phyloP scores from a whole-genome alignment of 164 flowering plant genomes.

The Saururus chinensis region DNA sequence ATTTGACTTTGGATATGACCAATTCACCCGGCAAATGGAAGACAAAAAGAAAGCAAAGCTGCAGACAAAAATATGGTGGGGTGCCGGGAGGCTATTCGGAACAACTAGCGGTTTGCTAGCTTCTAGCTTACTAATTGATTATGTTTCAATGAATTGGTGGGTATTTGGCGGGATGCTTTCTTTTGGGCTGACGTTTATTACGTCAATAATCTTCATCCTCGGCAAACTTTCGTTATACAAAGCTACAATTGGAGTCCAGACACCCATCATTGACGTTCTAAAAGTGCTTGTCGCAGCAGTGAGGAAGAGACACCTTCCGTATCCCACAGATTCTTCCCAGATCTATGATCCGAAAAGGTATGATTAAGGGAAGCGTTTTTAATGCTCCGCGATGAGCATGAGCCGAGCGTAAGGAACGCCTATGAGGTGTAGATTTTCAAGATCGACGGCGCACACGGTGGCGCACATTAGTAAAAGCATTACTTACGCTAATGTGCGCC shows the following conservation, averaged over 20 bases:
- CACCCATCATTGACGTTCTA: background rate
- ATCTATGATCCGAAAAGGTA: background rate
- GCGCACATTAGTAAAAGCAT: no score
- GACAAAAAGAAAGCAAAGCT: background rate
- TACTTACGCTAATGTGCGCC: no score
- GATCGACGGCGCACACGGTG: no score
- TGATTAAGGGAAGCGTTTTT: no score
- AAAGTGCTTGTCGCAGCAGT: background rate
- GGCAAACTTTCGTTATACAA: background rate
- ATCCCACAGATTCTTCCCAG: background rate
- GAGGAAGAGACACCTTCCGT: background rate
- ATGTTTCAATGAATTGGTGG: constrained; percentile 3
- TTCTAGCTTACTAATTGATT: background rate
- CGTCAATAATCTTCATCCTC: constrained; percentile 3
- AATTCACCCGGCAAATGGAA: constrained; percentile 3
- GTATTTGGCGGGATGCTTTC: constrained; percentile 4
- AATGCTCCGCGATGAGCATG: no score
- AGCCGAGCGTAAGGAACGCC: no score
- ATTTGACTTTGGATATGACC: constrained; percentile 9
- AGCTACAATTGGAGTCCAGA: constrained; percentile 3
- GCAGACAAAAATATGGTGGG: constrained; percentile 12
- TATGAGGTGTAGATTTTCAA: no score
- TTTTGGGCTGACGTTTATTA: background rate
- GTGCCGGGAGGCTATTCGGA: constrained; percentile 8
- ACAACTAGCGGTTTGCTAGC: constrained; percentile 7